phyloP scores from a whole-genome alignment of 495 filamentous ascomycete genomes.

The Echria macrotheca region DNA sequence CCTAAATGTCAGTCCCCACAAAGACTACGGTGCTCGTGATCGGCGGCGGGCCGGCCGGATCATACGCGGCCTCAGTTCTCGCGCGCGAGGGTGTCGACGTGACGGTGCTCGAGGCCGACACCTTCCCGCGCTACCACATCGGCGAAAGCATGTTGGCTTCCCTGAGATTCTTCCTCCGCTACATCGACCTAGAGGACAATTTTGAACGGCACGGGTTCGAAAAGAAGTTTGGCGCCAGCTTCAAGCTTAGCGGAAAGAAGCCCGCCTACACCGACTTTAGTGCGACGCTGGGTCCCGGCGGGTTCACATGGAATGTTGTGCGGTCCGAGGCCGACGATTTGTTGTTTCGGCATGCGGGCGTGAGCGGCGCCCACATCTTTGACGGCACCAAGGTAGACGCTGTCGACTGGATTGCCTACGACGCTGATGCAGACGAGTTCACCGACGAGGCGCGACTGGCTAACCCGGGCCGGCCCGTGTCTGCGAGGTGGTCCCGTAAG shows the following conservation, averaged over 20 bases:
- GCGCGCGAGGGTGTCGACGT: slow-evolving; percentile 40
- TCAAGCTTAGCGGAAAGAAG: not conserved
- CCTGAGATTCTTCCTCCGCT: slow-evolving; percentile 41
- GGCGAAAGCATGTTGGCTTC: slow-evolving; percentile 50
- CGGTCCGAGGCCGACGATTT: slow-evolving; percentile 49
- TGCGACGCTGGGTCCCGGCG: slow-evolving; percentile 35
- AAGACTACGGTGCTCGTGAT: slow-evolving; percentile 38
- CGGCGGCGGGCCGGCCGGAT: slow-evolving; percentile 45
- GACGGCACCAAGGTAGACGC: slow-evolving; percentile 39
- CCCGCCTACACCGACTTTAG: slow-evolving; percentile 45
- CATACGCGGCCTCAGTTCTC: slow-evolving; percentile 38
- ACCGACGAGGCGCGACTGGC: no score
- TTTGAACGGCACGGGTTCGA: slow-evolving; percentile 42
- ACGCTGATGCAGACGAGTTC: slow-evolving; percentile 1
- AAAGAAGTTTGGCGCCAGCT: slow-evolving; percentile 32
- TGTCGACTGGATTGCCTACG: slow-evolving; percentile 29
- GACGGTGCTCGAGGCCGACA: slow-evolving; percentile 42
- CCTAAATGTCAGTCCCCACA: slow-evolving; percentile 28
- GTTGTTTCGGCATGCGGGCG: slow-evolving; percentile 45
- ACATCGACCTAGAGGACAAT: slow-evolving; percentile 41
- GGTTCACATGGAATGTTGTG: slow-evolving; percentile 48
- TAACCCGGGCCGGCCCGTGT: slow-evolving; percentile 42
- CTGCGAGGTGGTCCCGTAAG: slow-evolving; percentile 40
- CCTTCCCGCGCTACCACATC: slow-evolving; percentile 44
- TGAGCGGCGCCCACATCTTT: slow-evolving; percentile 42